These are phyloP conservation scores for Vicia sativa DNA, from an alignment of 306 rosid species.

Conservation along the genomic window DNA sequence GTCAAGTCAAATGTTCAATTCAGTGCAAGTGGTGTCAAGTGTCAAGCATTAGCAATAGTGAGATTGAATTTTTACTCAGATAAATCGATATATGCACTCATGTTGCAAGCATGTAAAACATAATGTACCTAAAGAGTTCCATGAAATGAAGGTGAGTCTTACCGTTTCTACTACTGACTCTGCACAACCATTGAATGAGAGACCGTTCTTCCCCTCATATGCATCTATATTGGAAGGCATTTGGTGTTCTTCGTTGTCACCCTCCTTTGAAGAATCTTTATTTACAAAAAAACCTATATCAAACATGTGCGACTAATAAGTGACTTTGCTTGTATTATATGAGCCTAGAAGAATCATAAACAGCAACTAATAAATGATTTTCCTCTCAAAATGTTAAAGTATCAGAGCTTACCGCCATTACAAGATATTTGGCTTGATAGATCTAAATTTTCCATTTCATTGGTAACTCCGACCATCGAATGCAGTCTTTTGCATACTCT, in stretches of 20 bases:
- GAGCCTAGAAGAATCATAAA: constrained; percentile 5
- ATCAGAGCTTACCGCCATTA: constrained; percentile 37
- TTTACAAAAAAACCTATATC: constrained; percentile 31
- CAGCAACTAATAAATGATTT: background rate
- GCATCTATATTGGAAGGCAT: constrained; percentile 26
- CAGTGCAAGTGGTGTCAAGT: background rate
- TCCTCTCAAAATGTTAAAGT: background rate
- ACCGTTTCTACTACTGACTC: constrained; percentile 32
- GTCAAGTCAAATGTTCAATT: background rate
- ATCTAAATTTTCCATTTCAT: constrained; percentile 28
- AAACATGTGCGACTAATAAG: constrained; percentile 13
- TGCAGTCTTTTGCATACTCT: constrained; percentile 27
- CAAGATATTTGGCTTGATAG: constrained; percentile 24
- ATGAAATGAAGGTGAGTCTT: constrained; percentile 24
- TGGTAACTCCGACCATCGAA: constrained; percentile 10
- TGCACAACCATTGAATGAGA: constrained; percentile 25
- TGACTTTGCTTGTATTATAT: background rate
- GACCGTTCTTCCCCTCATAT: background rate
- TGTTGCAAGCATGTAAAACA: constrained; percentile 4
- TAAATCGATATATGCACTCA: constrained; percentile 7
- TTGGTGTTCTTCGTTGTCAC: constrained; percentile 19
- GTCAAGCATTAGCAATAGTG: constrained; percentile 21
- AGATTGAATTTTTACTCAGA: background rate
- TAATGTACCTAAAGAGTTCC: background rate
- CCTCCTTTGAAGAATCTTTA: constrained; percentile 21